These are phyloP conservation scores for Colletotrichum orbiculare DNA, from an alignment of 2,329 filamentous ascomycete genomes.

Conservation along the genomic window DNA sequence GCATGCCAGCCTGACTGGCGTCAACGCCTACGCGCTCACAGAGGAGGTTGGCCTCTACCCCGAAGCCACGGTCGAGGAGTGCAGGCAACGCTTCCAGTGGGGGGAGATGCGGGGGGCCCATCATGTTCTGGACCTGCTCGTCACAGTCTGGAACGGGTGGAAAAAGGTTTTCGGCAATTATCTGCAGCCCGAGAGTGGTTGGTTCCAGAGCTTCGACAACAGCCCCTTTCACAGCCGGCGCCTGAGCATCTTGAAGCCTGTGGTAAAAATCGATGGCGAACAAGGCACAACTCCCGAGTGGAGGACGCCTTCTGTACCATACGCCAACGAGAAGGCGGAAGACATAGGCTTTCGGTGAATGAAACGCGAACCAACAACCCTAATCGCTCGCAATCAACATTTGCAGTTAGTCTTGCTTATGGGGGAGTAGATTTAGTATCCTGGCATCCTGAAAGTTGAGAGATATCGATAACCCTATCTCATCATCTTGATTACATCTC, in stretches of 20 bases:
- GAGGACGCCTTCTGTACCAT: constrained; percentile 24
- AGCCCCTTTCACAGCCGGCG: constrained; percentile 14
- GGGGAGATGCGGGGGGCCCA: constrained; percentile 29
- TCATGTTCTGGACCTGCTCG: constrained; percentile 26
- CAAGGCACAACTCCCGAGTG: constrained; percentile 17
- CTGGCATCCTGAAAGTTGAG: too few relatives aligned
- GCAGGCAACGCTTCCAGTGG: constrained; percentile 31
- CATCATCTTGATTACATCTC: too few relatives aligned
- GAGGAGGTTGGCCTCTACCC: constrained; percentile 47
- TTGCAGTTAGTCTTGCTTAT: too few relatives aligned
- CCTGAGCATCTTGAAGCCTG: constrained; percentile 21
- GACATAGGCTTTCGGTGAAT: constrained; percentile 4
- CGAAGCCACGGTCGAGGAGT: constrained; percentile 16
- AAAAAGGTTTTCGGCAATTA: constrained; percentile 18
- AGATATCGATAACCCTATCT: too few relatives aligned
- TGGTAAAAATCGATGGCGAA: constrained; percentile 23
- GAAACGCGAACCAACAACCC: too few relatives aligned
- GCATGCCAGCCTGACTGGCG: constrained; percentile 44
- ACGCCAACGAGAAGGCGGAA: constrained; percentile 24
- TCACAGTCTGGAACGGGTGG: constrained; percentile 31
- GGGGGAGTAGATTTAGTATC: too few relatives aligned
- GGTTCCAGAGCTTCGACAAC: constrained; percentile 22
- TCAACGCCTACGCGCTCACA: constrained; percentile 42
- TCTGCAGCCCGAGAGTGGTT: constrained; percentile 18
- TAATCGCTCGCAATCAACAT: too few relatives aligned